Evolutionary conservation across 2,329 filamentous ascomycete genomes (phyloP).

Genomic region (Didymella sp.): DNA sequence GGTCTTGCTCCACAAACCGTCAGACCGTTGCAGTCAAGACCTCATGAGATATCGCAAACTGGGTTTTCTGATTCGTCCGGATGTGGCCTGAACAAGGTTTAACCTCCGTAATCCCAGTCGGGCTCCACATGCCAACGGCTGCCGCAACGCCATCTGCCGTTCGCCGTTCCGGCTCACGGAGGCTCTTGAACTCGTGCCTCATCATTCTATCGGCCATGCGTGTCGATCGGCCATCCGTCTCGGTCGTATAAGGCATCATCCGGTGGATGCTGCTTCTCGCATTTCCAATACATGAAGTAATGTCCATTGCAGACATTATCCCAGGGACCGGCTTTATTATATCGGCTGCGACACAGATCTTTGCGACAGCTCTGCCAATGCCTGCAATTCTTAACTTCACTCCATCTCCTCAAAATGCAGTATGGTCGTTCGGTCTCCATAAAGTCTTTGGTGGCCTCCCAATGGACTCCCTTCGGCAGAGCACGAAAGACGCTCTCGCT

Average conservation of each 20-base stretch:
- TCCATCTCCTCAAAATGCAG: background rate
- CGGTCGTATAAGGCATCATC: background rate
- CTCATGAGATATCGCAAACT: background rate
- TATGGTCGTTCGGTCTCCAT: background rate
- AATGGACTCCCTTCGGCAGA: background rate
- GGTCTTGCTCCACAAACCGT: background rate
- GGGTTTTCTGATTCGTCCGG: background rate
- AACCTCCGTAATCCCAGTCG: background rate
- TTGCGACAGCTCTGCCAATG: background rate
- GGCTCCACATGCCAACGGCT: conserved; percentile 6
- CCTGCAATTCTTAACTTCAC: background rate
- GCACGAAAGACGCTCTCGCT: background rate
- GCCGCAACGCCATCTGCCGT: background rate
- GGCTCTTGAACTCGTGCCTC: background rate
- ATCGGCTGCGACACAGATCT: background rate
- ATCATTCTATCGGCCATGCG: too few relatives aligned
- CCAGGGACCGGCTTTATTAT: background rate
- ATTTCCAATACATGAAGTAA: background rate
- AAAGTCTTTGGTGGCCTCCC: background rate
- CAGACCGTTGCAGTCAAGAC: background rate
- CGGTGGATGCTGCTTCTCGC: background rate
- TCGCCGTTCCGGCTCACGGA: background rate
- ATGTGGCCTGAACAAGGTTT: background rate
- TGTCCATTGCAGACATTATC: background rate
- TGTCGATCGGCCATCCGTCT: background rate